phyloP scores from a whole-genome alignment of 2,329 filamentous ascomycete species.

The Mycosphaerelloides madeirae region DNA sequence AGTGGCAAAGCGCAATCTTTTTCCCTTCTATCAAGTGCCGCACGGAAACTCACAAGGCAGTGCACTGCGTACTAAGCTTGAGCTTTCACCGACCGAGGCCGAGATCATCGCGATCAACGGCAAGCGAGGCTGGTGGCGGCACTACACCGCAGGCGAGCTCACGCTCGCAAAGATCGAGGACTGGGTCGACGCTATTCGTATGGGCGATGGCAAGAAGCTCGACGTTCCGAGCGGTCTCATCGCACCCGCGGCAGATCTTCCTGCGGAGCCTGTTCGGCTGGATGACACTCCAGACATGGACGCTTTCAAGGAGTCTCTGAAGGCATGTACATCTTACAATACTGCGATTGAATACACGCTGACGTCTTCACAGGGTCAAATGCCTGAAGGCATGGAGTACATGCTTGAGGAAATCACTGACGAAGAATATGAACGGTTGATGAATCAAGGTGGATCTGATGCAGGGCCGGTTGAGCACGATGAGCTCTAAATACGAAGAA shows the following conservation, averaged over 20 bases:
- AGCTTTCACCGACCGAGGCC: constrained; percentile 53
- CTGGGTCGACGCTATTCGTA: constrained; percentile 87
- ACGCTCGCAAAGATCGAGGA: constrained; percentile 59
- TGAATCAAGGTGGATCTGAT: constrained; percentile 21
- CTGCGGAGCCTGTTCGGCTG: constrained; percentile 22
- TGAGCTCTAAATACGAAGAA: constrained; percentile 30
- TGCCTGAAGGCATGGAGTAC: constrained; percentile 31
- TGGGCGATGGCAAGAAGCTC: constrained; percentile 80
- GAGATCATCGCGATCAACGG: constrained; percentile 80
- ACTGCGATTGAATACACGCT: too few relatives aligned
- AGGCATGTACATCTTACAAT: too few relatives aligned
- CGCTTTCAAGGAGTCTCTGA: neutral
- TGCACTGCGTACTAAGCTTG: constrained; percentile 57
- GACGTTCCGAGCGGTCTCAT: constrained; percentile 55
- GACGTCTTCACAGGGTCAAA: constrained; percentile 15
- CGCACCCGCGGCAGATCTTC: constrained; percentile 24
- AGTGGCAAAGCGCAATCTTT: constrained; percentile 61
- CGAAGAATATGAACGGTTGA: constrained; percentile 29
- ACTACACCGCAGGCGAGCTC: constrained; percentile 57
- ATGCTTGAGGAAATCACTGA: constrained; percentile 34
- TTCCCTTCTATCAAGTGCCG: constrained; percentile 78
- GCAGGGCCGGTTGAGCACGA: constrained; percentile 21
- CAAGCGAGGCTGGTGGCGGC: constrained; percentile 80
- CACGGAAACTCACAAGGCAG: constrained; percentile 54
- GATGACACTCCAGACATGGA: constrained; percentile 12